Conservation (phyloP, 257 asterid genomes). For the Solanum gandarillasii region DNA sequence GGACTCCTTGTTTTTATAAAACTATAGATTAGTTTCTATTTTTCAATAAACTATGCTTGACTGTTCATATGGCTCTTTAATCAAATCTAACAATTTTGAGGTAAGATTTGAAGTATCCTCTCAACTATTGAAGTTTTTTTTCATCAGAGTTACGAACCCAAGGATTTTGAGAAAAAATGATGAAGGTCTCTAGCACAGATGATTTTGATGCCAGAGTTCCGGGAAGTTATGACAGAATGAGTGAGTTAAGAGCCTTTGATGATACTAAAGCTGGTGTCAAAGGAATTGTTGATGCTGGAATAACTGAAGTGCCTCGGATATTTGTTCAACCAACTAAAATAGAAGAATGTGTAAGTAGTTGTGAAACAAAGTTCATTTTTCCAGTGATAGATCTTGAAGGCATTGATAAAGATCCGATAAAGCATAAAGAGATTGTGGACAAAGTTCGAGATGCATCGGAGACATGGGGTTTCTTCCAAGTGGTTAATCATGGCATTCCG, state of each 20-base stretch:
- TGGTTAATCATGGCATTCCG: slow-evolving; percentile 27
- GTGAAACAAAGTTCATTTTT: neutral
- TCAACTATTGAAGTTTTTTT: neutral
- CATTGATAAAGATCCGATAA: neutral
- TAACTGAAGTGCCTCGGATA: slow-evolving; percentile 23
- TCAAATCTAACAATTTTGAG: neutral
- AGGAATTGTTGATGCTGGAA: slow-evolving; percentile 36
- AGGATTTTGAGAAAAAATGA: neutral
- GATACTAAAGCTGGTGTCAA: slow-evolving; percentile 43
- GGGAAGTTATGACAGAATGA: slow-evolving; percentile 7
- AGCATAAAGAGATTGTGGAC: slow-evolving; percentile 7
- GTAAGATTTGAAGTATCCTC: neutral
- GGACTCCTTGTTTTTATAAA: neutral
- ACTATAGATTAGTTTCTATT: neutral
- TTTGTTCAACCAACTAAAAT: slow-evolving; percentile 16
- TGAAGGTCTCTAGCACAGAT: neutral
- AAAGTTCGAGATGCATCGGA: slow-evolving; percentile 33
- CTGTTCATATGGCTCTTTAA: neutral
- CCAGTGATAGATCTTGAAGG: slow-evolving; percentile 33
- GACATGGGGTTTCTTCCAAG: slow-evolving; percentile 54
- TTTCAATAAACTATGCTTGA: neutral
- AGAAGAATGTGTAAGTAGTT: neutral
- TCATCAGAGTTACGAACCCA: neutral
- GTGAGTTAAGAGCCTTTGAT: slow-evolving; percentile 34
- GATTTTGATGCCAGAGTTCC: neutral